Evolutionary conservation across 75 land plant genomes (phyloP), one percentile per base, ranked within the genome.

Genomic region (Gnetum montanum): DNA sequence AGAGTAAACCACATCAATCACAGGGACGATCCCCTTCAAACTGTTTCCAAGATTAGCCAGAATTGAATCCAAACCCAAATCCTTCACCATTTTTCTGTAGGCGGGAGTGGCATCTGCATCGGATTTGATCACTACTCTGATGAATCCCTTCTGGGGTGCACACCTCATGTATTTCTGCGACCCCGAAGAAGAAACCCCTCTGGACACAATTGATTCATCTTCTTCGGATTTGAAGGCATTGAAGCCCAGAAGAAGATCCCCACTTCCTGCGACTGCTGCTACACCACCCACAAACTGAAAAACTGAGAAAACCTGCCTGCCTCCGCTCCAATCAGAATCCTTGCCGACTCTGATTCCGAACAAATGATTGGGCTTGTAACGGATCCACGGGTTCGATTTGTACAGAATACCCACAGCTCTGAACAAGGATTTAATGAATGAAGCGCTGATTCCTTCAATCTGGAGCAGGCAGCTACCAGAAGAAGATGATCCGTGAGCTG

Each of bases 381-480:
- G 66, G 31, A 46, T 69, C 88, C 88, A 84, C 5, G 88, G 88
- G 40, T 84, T 64, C 33, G 80, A 75, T 38, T 70, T 72, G 58
- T 76, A 63, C 26, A 84, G 70, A 25, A 74, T 70, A 10, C 83
- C 75, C 25, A 66, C 38, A 22, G 88, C 77, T 24, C 65, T 36
- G 65, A 55, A 79, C 8, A 79, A 34, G 12, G 83, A 61, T 52
- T 67, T 79, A 46, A 84, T 60, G 65, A 72, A 79, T 25, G 66
- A 55, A 30, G 66, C 46, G 55, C 73, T 47, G 52, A 79, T 31
- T 41, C 70, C 73, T 16, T 79, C 77, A 13, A 76, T 66, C 33
- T 64, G 75, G 43, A 74, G 48, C 24, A 77, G 68, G 26, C 71
- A 77, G 38, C 71, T 60, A 16, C 70, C 79, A 36, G 80, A 73